Evolutionary conservation across 2,329 filamentous ascomycete species (phyloP), one percentile per base, ranked within the genome.

Genomic region (Pseudogymnoascus sp.): DNA sequence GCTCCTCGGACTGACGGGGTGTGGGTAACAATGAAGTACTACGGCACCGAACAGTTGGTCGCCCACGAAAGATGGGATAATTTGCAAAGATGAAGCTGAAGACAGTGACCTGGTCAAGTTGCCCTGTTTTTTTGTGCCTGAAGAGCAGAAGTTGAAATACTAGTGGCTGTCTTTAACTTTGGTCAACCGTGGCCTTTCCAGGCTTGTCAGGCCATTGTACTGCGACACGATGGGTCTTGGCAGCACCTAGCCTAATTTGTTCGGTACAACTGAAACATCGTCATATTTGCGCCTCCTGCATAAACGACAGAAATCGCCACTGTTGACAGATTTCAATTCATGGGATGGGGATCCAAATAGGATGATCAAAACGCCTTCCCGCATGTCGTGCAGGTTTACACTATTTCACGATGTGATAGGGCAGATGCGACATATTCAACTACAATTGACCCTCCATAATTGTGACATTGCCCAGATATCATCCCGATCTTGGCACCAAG

Each of bases 151-250:
- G 45, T 30, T 52, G 26, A 52, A 52, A 30, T 52, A 52, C 45
- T 52, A 52, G 45, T 30, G 45, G 45, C 45, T 30, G 45, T 52
- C 45, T 52, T 52, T 52, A 52, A 57, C 55, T 57, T 57, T 57
- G 55, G 55, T 57, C 33, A 57, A 57, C 33, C 55, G 55, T 57
- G 55, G 55, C 55, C 55, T 57, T 57, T 57, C 30, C 30, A 57
- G 55, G 55, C 45, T 52, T 33, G 45, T 52, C 45, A 52, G 45
- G 33, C 45, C 5, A 52, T 33, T 52, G 45, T 30, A 30, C 45
- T 52, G 26, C 26, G 26, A 30, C 45, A 52, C 45, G 45, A 33
- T 30, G 26, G 45, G 41, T 23, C 45, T 52, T 52, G 45, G 45
- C 45, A 12, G 45, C 26, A 52, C n/a, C 45, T 52, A 52, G 45